Base-by-base conservation (phyloP, 345 rosid genomes). In the Aethionema arabicum region DNA sequence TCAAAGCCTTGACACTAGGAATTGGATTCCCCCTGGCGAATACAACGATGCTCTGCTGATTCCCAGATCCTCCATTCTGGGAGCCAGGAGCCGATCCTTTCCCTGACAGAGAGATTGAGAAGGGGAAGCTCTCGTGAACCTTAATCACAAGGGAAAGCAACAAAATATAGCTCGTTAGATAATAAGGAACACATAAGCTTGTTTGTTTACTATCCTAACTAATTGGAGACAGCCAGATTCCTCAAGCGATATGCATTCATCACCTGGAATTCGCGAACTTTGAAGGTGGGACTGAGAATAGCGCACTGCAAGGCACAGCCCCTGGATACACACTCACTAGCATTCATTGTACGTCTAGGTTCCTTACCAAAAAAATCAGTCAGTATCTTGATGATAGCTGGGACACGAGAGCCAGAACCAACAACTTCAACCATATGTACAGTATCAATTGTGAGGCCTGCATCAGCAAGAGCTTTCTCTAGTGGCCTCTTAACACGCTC, bases 211-310 rank as follows among this genome's bases (percentile, higher is more conserved):
- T 59, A 11, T 14, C 44, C 29, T 10, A 0, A 52, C 12, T 12
- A n/a, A 38, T 4, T 9, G 0, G 0, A 32, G 3, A 52, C 14
- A 16, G 52, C 0, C 5, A 31, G 62, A 51, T 54, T 12, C 1
- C 2, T 9, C 11, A 45, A 56, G 56, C 55, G 7, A 40, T 30
- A 33, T 39, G 44, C 52, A 13, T 21, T 6, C 45, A 40, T 67
- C 57, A 93, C 99, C 99, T 93, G 95, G 68, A 90, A 93, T 36
- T 93, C 99, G 8, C 95, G 79, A 60, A 93, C 99, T 85, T 90
- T 90, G 44, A 93, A 93, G 3, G 96, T 90, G 14, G 99, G 99
- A 55, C 99, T 93, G 59, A 93, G 95, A 56, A 93, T 90, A 6
- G 99, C 99, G 79, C 99, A 93, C 64, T 93, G 78, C 67, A 93